These are phyloP conservation scores for Strobilomyces dryophilus DNA, from an alignment of 768 basidiomycete species.

Conservation along the genomic window DNA sequence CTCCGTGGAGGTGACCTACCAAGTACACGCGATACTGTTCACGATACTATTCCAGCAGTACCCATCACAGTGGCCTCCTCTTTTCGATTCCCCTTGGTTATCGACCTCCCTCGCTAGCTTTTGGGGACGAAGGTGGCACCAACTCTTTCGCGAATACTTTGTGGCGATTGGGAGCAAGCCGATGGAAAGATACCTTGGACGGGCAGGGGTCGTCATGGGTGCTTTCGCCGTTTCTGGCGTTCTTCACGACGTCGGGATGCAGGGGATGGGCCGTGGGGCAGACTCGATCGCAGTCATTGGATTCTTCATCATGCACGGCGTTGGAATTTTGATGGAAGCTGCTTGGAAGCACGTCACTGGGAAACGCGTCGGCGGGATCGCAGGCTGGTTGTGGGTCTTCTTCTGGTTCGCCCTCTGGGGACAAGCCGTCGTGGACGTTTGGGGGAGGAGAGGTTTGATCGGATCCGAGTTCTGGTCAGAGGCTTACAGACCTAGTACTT, in stretches of 20 bases:
- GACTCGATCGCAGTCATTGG: constrained; percentile 41
- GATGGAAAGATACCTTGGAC: constrained; percentile 41
- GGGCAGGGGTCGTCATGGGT: constrained; percentile 47
- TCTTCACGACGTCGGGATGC: constrained; percentile 55
- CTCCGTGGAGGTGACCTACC: constrained; percentile 42
- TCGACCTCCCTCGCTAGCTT: constrained; percentile 57
- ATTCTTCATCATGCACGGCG: constrained; percentile 56
- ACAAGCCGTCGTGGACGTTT: constrained; percentile 44
- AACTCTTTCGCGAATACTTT: constrained; percentile 57
- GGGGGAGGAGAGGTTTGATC: constrained; percentile 22
- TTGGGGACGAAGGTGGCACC: constrained; percentile 69
- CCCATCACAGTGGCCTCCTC: constrained; percentile 57
- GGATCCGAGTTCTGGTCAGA: constrained; percentile 12
- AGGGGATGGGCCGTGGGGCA: constrained; percentile 52
- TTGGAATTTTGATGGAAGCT: constrained; percentile 49
- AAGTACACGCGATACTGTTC: constrained; percentile 40
- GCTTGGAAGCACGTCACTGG: constrained; percentile 43
- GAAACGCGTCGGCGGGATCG: constrained; percentile 41
- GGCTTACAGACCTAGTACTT: constrained; percentile 16
- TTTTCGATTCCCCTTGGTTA: constrained; percentile 55
- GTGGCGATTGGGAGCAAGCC: constrained; percentile 48
- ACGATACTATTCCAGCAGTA: constrained; percentile 45
- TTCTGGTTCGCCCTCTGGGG: constrained; percentile 47
- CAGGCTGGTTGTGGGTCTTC: constrained; percentile 50
- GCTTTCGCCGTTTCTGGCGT: constrained; percentile 58